A percentile compares a stretch with the other conserved stretches of the same genome.
Evolutionary conservation across 108 stramenopile species (phyloP).

Genomic region (Heterococcus sp.): DNA sequence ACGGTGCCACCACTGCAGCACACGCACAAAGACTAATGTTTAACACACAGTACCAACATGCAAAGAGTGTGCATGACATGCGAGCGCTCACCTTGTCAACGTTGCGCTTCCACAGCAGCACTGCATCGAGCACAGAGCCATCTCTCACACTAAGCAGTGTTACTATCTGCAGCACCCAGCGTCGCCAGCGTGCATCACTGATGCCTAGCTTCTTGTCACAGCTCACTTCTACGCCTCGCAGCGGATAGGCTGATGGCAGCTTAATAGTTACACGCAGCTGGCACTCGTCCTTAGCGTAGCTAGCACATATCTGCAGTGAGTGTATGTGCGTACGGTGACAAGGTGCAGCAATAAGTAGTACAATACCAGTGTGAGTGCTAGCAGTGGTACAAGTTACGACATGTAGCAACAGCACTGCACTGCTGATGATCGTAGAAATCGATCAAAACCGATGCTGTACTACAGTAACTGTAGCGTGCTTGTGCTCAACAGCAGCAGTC

Average conservation of each 20-base stretch:
- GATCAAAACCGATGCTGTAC: too few species aligned
- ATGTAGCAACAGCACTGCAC: too few species aligned
- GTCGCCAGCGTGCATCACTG: constrained; percentile 45
- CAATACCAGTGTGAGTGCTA: too few species aligned
- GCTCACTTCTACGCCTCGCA: constrained; percentile 39
- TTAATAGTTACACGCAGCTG: constrained; percentile 21
- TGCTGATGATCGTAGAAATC: too few species aligned
- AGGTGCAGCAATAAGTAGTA: too few species aligned
- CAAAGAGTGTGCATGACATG: neutral
- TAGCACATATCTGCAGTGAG: constrained; percentile 17
- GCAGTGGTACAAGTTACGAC: too few species aligned
- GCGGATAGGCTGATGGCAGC: constrained; percentile 41
- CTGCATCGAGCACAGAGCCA: constrained; percentile 70
- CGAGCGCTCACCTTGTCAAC: constrained; percentile 68
- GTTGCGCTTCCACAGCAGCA: constrained; percentile 91
- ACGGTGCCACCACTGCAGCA: neutral
- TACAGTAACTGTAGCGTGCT: too few species aligned
- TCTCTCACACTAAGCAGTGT: constrained; percentile 49
- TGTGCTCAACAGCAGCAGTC: too few species aligned
- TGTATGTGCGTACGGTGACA: neutral
- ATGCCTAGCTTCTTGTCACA: constrained; percentile 27
- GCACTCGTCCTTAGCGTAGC: constrained; percentile 43
- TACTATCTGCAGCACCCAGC: constrained; percentile 64
- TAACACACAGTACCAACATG: too few species aligned
- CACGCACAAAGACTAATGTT: neutral